These are phyloP conservation scores for Scedosporium dehoogii DNA, from an alignment of 2,329 filamentous ascomycete species.

Conservation along the genomic window DNA sequence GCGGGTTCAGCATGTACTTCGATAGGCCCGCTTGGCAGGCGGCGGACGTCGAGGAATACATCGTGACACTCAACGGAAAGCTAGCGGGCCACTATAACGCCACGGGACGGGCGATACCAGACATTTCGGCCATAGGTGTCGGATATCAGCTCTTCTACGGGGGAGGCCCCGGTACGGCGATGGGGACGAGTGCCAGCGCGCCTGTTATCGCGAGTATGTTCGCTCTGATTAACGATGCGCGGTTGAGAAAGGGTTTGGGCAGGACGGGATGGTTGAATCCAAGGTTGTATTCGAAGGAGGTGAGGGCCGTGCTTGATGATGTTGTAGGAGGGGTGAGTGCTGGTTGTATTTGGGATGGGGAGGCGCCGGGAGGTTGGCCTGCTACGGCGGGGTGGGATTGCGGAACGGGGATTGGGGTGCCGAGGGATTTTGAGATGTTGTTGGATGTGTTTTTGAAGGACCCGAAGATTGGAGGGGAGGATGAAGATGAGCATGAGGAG, in stretches of 20 bases:
- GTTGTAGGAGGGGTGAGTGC: slow-evolving; percentile 28
- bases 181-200: slow-evolving; percentile 41
- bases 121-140: slow-evolving; percentile 45
- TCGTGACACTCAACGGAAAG: slow-evolving; percentile 27
- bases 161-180: slow-evolving; percentile 17
- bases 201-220: slow-evolving; percentile 46
- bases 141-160: slow-evolving; percentile 35
- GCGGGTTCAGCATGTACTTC: slow-evolving; percentile 45
- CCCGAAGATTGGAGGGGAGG: neutral
- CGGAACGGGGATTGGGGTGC: slow-evolving; percentile 39
- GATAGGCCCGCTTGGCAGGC: slow-evolving; percentile 34
- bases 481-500: neutral
- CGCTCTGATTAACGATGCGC: slow-evolving; percentile 42
- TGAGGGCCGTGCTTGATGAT: slow-evolving; percentile 29
- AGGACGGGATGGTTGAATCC: slow-evolving; percentile 45
- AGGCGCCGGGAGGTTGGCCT: slow-evolving; percentile 30
- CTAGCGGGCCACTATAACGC: slow-evolving; percentile 35
- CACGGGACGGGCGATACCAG: slow-evolving; percentile 37
- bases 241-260: slow-evolving; percentile 36
- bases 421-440: slow-evolving; percentile 29
- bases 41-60: slow-evolving; percentile 27
- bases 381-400: slow-evolving; percentile 35
- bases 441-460: slow-evolving; percentile 19
- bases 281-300: slow-evolving; percentile 29
- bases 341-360: slow-evolving; percentile 25